Conservation (phyloP, 768 basidiomycete genomes). For the Galerina sulciceps region DNA sequence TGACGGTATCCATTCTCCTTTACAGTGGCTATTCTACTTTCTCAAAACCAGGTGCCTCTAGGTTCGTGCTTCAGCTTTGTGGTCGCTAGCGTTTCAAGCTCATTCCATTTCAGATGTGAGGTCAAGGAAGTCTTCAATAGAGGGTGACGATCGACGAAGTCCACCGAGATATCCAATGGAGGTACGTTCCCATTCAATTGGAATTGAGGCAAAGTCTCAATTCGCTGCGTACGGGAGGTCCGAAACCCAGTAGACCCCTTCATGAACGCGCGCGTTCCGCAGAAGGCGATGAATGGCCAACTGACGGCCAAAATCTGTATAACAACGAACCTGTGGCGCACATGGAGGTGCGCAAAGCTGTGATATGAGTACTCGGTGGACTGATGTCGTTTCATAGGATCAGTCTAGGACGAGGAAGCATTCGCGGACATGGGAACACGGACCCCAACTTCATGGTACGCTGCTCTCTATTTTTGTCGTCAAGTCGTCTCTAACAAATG, state of each 20-base stretch:
- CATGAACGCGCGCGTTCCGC: slow-evolving; percentile 41
- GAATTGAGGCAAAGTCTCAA: slow-evolving; percentile 1
- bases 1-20: slow-evolving; percentile 15
- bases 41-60: slow-evolving; percentile 46
- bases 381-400: slow-evolving; percentile 34
- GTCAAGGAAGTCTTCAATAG: slow-evolving; percentile 58
- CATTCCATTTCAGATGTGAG: slow-evolving; percentile 35
- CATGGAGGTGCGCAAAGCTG: slow-evolving; percentile 41
- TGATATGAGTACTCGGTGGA: slow-evolving; percentile 8
- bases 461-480: not conserved
- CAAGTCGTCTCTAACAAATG: not conserved
- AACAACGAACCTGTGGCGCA: slow-evolving; percentile 44
- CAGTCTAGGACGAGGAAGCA: slow-evolving; percentile 57
- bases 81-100: slow-evolving; percentile 22
- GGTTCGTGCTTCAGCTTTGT: slow-evolving; percentile 24
- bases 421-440: slow-evolving; percentile 65
- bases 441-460: slow-evolving; percentile 47
- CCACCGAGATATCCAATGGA: slow-evolving; percentile 49
- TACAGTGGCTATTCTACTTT: slow-evolving; percentile 50
- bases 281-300: slow-evolving; percentile 51
- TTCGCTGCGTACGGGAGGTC: slow-evolving; percentile 33
- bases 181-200: slow-evolving; percentile 27
- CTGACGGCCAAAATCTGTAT: slow-evolving; percentile 49
- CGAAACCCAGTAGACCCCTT: slow-evolving; percentile 45
- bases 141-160: slow-evolving; percentile 50